Percentiles rank a stretch among this genome's conserved stretches.
Evolutionary conservation across 2,329 filamentous ascomycete genomes (phyloP).

Genomic region (Phialocephala sp.): DNA sequence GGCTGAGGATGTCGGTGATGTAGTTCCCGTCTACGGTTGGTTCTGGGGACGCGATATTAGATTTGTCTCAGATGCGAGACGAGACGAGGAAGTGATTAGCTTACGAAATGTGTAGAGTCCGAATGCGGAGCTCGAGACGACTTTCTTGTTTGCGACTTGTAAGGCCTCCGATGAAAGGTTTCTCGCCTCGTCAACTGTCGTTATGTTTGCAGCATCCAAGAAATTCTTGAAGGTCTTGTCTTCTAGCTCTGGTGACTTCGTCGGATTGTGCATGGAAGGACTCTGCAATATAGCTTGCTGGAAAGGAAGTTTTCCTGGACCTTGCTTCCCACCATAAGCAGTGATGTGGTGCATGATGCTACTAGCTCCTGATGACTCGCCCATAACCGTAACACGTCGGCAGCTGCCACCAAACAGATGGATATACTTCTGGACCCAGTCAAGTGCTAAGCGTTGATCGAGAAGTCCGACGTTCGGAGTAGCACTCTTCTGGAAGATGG

Average conservation of each 20-base stretch:
- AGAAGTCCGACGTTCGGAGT: background rate
- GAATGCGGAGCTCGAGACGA: background rate
- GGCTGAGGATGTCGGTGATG: background rate
- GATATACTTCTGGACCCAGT: conserved; percentile 9
- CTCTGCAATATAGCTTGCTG: conserved; percentile 1
- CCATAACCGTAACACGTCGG: background rate
- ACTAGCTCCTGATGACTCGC: conserved; percentile 4
- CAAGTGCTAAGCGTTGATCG: background rate
- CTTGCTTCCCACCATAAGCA: background rate
- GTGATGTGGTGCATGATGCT: conserved; percentile 2
- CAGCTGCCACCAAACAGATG: background rate
- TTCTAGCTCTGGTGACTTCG: background rate
- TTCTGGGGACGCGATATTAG: background rate
- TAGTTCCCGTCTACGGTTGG: background rate
- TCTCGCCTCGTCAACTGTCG: background rate
- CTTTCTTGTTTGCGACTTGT: background rate
- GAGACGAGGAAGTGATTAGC: background rate
- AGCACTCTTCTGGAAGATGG: background rate
- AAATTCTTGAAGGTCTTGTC: background rate
- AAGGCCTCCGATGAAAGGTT: background rate
- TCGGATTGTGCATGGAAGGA: background rate
- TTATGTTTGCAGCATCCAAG: background rate
- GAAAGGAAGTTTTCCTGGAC: background rate
- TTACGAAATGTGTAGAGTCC: conserved; percentile 1
- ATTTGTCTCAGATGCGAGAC: background rate